Base-by-base conservation (phyloP, 805 yeast species). In the Pichia eremophila region DNA sequence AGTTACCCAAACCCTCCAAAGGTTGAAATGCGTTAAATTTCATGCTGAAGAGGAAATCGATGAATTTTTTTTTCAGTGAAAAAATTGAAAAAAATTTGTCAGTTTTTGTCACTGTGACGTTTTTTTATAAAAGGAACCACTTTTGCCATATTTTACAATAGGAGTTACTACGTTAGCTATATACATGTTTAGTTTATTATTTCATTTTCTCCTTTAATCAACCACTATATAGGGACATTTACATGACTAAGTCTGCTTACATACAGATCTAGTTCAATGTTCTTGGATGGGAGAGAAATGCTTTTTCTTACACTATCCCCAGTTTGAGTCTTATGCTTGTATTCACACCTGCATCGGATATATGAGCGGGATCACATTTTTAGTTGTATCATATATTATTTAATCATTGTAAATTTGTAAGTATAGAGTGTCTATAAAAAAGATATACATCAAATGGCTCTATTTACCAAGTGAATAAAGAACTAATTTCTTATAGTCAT, bases 401-500 rank as follows among this genome's bases (percentile, higher is more conserved):
- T 22, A 22, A 22, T 22, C 5, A 3, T 22, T 22, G 25, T 22
- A 22, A 22, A 22, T 22, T 22, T 22, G 25, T 22, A 22, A 22
- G 25, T 22, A 22, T 22, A 22, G 6, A 22, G 25, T 22, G 1
- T 22, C 25, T 22, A 22, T 28, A 44, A 17, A 15, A 34, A 14
- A 7, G 36, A 32, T 32, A 9, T 32, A 32, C 36, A 14, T 14
- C 4, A 19, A 19, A 19, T 19, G 22, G 22, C 22, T 3, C 22
- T 19, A 19, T 19, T 19, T 32, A 27, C 46, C 44, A 29, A 56
- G 14, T 17, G 59, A 47, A 41, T 49, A 46, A 11, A 54, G 40
- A 14, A 74, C 66, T 51, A 79, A 57, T 39, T 57, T 61, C 56
- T 74, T 73, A 66, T 76, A 78, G 11, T 80, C 85, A 1, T 60